Evolutionary conservation across 345 rosid genomes (phyloP), one percentile per base, ranked within the genome.

Genomic region (Salix caprea): DNA sequence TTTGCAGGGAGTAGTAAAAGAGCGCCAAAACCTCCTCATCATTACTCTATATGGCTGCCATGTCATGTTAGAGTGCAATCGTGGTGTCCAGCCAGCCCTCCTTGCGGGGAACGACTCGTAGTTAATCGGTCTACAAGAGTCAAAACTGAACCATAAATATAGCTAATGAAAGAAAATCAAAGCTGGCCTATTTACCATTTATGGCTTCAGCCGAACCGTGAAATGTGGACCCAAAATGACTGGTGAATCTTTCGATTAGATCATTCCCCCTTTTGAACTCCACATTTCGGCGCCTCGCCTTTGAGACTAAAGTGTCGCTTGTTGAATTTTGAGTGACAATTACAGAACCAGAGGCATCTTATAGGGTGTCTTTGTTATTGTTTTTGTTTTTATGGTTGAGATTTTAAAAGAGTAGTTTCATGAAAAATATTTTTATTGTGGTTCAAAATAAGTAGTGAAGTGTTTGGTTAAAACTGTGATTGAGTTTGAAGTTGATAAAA

Each of bases 341-440:
- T 19, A 1, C 36, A 4, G 36, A 34, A 4, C 36, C 0, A 54
- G 60, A n/a, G 60, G 21, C 11, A 19, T 4, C 13, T 10, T 10
- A 39, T 34, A 34, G 5, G 34, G 0, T 4, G 5, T 32, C 5
- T 34, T 34, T 34, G 6, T 0, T 34, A 4, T 34, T 34, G 0
- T 4, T 34, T 34, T 34, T 34, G 6, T 34, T 34, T 34, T 34
- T 4, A 0, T 4, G 2, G 6, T 34, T 34, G 5, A 34, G 6
- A 5, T 4, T 34, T 34, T 34, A 4, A 4, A 0, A 34, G 0
- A 34, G 0, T 34, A 0, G 1, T 34, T 34, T 34, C 6, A 34
- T 34, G 6, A 34, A 34, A 34, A 34, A 0, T 0, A 34, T 0
- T 34, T 30, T 30, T 30, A 30, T 3, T 30, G 4, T 3, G 0